These are phyloP conservation scores for Trametes villosa DNA, from an alignment of 768 basidiomycete species.

Conservation along the genomic window DNA sequence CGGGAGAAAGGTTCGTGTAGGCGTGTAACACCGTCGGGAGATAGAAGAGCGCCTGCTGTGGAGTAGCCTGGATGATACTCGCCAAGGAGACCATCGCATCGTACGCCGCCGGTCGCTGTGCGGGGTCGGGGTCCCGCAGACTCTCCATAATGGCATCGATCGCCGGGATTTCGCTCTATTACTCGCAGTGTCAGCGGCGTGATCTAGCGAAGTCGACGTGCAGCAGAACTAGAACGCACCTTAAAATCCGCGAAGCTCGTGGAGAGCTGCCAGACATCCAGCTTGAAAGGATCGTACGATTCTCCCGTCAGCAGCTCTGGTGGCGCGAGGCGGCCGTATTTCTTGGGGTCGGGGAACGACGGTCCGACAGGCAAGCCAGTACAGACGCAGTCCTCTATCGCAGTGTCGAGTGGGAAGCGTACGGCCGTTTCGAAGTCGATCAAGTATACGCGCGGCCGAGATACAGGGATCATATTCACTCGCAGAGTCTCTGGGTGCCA, in stretches of 20 bases:
- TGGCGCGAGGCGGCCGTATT: neutral
- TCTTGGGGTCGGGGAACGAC: neutral
- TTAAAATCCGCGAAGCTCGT: neutral
- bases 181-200: too few species aligned
- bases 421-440: constrained; percentile 14
- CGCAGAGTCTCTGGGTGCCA: constrained; percentile 5
- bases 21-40: too few species aligned
- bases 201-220: too few species aligned
- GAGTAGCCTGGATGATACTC: too few species aligned
- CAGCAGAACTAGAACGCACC: neutral
- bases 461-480: neutral
- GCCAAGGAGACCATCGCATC: too few species aligned
- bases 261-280: constrained; percentile 12
- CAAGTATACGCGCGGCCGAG: constrained; percentile 8
- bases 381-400: neutral
- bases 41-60: too few species aligned
- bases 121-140: too few species aligned
- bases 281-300: constrained; percentile 6
- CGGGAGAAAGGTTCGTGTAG: too few species aligned
- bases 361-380: neutral
- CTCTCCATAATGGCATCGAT: too few species aligned
- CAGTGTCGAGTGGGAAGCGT: neutral
- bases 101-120: too few species aligned
- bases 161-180: too few species aligned
- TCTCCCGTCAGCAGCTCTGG: neutral